Conservation (phyloP, 2,329 filamentous ascomycete genomes). For the Cladosporium sp. region DNA sequence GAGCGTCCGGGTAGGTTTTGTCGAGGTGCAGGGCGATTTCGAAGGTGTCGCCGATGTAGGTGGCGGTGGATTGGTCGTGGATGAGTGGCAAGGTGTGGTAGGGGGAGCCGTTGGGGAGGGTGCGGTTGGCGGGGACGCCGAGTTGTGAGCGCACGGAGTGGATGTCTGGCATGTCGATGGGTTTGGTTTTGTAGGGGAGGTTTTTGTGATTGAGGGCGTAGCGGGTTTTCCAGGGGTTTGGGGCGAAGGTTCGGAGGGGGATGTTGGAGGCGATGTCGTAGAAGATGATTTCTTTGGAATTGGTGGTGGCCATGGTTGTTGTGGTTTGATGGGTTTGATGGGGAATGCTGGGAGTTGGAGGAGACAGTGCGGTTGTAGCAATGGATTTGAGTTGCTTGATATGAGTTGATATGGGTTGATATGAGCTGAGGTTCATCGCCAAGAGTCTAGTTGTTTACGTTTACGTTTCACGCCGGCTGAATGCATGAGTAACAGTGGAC, state of each 20-base stretch:
- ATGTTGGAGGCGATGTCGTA: constrained; percentile 53
- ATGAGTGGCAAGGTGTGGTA: constrained; percentile 65
- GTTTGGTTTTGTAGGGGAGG: constrained; percentile 52
- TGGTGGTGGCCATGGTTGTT: not conserved
- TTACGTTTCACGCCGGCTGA: not conserved
- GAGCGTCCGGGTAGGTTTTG: constrained; percentile 48
- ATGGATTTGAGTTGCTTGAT: not conserved
- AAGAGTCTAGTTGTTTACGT: not conserved
- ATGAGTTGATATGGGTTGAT: not conserved
- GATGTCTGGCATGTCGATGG: constrained; percentile 58
- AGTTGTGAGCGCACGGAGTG: constrained; percentile 51
- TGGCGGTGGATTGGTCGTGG: constrained; percentile 46
- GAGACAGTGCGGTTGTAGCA: not conserved
- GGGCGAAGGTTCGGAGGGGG: constrained; percentile 44
- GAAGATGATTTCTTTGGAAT: constrained; percentile 39
- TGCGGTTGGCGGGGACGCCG: constrained; percentile 53
- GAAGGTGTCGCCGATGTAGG: constrained; percentile 62
- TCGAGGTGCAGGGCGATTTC: constrained; percentile 66
- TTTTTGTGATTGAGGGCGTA: constrained; percentile 54
- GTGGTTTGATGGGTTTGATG: not conserved
- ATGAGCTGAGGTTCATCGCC: not conserved
- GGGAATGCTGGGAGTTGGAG: not conserved
- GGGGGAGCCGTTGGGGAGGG: constrained; percentile 58
- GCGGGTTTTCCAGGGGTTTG: constrained; percentile 57
- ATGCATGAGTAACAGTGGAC: not conserved